Evolutionary conservation across 2,329 filamentous ascomycete genomes (phyloP), one percentile per base, ranked within the genome.

Genomic region (Phaeomoniella chlamydospora): DNA sequence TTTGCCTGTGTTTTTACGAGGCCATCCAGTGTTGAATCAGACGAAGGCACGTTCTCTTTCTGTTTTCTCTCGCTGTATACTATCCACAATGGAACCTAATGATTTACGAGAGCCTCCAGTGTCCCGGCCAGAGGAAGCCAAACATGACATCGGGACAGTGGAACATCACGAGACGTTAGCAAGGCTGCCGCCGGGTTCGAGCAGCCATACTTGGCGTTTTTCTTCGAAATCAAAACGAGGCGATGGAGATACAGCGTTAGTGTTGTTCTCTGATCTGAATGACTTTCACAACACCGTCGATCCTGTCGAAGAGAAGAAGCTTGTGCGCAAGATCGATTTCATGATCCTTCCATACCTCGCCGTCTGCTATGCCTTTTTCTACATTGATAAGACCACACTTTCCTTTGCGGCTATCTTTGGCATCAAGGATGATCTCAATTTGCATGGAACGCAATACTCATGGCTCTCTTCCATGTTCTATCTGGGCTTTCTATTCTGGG

Each of bases 381-480:
- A 68, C 39, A 67, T 69, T 38, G 57, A 60, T 31, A 59, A 60
- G 49, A 55, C 56, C 19, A 10, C 41, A 13, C 10, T 3, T 12
- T 12, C 66, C 1, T 79, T 77, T 43, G 74, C 76, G 0, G 74
- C 75, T 14, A 72, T 80, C 34, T 77, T 79, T 39, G 73, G 73
- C 1, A 70, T 80, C 40, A 60, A 63, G 15, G 63, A 74, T 2
- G 73, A 76, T 41, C 59, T 78, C 5, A 48, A 58, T 3, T 51
- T 66, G 0, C 46, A 49, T 3, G 63, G 56, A 3, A 61, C 56
- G 22, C 50, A 59, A 35, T 66, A 63, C 43, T 62, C 58, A 31
- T 65, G 63, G 56, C 53, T 61, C 1, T 55, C 51, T 11, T 55
- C 54, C 39, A 62, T 72, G 11, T 74, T 73, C 50, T 71, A 73